Evolutionary conservation across 495 filamentous ascomycete genomes (phyloP).

Genomic region (Penicillium parvum): DNA sequence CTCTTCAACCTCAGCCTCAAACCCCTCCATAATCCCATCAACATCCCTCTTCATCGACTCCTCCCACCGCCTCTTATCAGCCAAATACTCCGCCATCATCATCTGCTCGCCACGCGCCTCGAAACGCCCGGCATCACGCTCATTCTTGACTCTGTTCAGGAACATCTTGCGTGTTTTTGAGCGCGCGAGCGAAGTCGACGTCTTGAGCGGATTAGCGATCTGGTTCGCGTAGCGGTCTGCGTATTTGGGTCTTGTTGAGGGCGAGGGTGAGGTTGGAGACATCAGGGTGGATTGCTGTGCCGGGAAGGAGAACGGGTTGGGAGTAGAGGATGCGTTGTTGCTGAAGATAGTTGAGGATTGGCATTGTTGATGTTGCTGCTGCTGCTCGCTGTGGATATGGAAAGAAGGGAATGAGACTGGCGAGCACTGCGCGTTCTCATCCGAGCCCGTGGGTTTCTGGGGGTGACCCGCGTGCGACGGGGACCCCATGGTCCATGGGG

Average conservation of each 20-base stretch:
- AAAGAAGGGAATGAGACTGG: conserved; percentile 13
- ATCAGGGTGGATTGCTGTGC: background rate
- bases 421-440: conserved; percentile 9
- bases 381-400: conserved; percentile 15
- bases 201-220: conserved; percentile 27
- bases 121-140: conserved; percentile 62
- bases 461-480: conserved; percentile 6
- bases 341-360: conserved; percentile 7
- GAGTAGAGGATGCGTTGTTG: conserved; percentile 2
- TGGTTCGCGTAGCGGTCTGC: conserved; percentile 28
- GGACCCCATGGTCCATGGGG: conserved; percentile 24
- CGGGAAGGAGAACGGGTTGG: conserved; percentile 1
- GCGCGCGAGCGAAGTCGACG: conserved; percentile 22
- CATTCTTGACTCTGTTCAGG: conserved; percentile 69
- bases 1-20: conserved; percentile 39
- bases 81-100: conserved; percentile 38
- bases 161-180: conserved; percentile 54
- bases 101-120: conserved; percentile 77
- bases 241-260: conserved; percentile 18
- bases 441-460: conserved; percentile 7
- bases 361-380: conserved; percentile 3
- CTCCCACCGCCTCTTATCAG: conserved; percentile 49
- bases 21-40: conserved; percentile 19
- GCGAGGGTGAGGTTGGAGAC: conserved; percentile 13
- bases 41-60: conserved; percentile 38